Base-by-base conservation (phyloP, 495 filamentous ascomycete species). In the Thozetella sp. region DNA sequence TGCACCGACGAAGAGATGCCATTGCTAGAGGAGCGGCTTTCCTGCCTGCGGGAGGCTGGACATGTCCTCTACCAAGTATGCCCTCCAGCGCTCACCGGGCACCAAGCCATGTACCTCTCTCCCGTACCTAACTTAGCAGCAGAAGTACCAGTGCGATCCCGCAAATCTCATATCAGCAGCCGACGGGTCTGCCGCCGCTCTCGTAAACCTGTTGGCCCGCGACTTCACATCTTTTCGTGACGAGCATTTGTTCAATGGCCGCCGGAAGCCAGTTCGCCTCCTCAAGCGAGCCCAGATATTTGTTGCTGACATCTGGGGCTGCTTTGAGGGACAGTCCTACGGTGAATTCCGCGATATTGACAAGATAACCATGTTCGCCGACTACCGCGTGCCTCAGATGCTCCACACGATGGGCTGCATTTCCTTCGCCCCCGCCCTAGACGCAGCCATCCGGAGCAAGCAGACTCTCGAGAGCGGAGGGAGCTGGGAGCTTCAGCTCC, bases 341-440 rank as follows among this genome's bases (percentile, higher is more conserved):
- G 95, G 95, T 15, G 74, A 81, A n/a, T 99, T 99, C 67, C 66
- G 87, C 25, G 96, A 99, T 65, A 96, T 99, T 54, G 86, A 93
- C 68, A 90, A 91, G 63, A 90, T 99, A 68, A 99, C 96, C 60
- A 97, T 97, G 91, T 99, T 98, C 76, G 93, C 95, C 80, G 95
- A 99, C 77, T 98, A 99, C 69, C 87, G 95, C 24, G 87, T 99
- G 30, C 95, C 95, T 3, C 95, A 98, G 77, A 97, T 97, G 64
- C 83, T 99, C 3, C 83, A 96, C 64, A 82, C 85, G 23, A 80
- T 99, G 24, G 90, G 91, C 34, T 95, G 92, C 59, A 78, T 99
- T 19, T 81, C 81, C 55, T 97, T 93, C 74, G 92, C 89, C 25
- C 95, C 95, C 0, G 82, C 87, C 3, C 73, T 99, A 22, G 87